A percentile compares a stretch with the other conserved stretches of the same genome.
Evolutionary conservation across 1,284 basidiomycete genomes (phyloP).

Genomic region (Schizophyllum commune): DNA sequence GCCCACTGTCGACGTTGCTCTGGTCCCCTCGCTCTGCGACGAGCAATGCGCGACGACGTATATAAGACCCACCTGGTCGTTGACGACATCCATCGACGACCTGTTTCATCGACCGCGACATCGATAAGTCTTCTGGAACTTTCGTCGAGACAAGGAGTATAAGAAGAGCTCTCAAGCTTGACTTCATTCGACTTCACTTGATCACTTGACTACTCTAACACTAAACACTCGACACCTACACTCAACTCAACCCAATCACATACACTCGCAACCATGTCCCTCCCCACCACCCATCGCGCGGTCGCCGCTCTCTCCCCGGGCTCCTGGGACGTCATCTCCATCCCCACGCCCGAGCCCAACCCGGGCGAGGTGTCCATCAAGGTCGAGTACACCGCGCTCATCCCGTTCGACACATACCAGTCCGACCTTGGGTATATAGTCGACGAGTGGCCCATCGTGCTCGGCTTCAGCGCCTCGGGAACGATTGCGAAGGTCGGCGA

Average conservation of each 20-base stretch:
- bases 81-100: too few relatives aligned
- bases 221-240: neutral
- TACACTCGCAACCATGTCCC: neutral
- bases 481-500: slow-evolving; percentile 32
- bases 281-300: slow-evolving; percentile 23
- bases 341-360: slow-evolving; percentile 32
- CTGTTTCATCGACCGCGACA: too few relatives aligned
- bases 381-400: slow-evolving; percentile 35
- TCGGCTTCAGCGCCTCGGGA: slow-evolving; percentile 36
- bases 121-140: too few relatives aligned
- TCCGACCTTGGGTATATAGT: slow-evolving; percentile 28
- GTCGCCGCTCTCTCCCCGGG: slow-evolving; percentile 31
- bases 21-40: neutral
- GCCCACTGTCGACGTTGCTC: neutral
- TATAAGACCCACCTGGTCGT: neutral
- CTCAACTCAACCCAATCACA: neutral
- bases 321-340: slow-evolving; percentile 27
- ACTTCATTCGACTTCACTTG: too few relatives aligned
- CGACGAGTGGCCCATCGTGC: slow-evolving; percentile 28
- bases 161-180: too few relatives aligned
- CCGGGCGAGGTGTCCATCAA: slow-evolving; percentile 37
- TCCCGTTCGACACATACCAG: slow-evolving; percentile 34
- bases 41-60: neutral
- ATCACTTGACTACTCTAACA: neutral
- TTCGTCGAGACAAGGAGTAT: too few relatives aligned